phyloP scores from a whole-genome alignment of 179 eudicot genomes.

The Sideroxylon spinosum region DNA sequence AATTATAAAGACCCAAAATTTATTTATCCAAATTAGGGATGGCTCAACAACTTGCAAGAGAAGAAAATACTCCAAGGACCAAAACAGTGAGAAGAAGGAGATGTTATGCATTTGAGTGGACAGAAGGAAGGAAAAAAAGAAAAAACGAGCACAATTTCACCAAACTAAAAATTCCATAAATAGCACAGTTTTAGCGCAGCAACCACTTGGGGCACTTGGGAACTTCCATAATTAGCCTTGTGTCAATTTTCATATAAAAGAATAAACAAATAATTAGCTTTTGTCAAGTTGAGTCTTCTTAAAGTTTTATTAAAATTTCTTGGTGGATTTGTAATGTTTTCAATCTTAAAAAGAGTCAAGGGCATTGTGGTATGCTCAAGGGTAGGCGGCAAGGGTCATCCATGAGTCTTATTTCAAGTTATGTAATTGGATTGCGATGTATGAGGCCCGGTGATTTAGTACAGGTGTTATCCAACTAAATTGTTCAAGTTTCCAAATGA shows the following conservation, averaged over 20 bases:
- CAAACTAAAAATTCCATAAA: no score
- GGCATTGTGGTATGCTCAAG: background rate
- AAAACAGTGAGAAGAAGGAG: no score
- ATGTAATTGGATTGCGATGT: background rate
- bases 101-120: no score
- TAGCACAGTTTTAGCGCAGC: no score
- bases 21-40: no score
- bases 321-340: background rate
- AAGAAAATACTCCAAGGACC: no score
- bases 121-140: background rate
- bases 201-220: slow-evolving; percentile 1
- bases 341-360: background rate
- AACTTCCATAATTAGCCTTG: background rate
- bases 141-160: no score
- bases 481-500: background rate
- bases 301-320: background rate
- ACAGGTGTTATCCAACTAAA: background rate
- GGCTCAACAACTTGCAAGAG: no score
- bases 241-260: no score
- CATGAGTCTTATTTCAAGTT: background rate
- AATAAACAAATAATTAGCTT: background rate
- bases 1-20: no score
- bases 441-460: background rate
- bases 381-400: background rate
- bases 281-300: background rate